Base-by-base conservation (phyloP, 331 rosid species). In the Rhamnella rubrinervis region DNA sequence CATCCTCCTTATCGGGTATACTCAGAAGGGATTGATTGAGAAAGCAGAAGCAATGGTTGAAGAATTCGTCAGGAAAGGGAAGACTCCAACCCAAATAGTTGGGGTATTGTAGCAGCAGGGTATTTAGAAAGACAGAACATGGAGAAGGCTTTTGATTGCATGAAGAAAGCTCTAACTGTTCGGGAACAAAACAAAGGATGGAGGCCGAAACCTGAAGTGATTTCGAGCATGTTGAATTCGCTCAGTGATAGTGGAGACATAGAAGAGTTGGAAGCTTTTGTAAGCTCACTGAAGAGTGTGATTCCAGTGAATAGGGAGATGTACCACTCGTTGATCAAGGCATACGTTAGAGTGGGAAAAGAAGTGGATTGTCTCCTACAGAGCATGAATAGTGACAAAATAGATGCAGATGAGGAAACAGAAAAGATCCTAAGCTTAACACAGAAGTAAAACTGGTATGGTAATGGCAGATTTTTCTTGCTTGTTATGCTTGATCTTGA, bases 31-130 rank as follows among this genome's bases (percentile, higher is more conserved):
- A 19, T 61, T 78, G 72, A 67, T 81, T 23, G 92, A 84, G 68
- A 84, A 77, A 55, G 97, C 95, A 2, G 92, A 88, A 80, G 66
- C 76, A 40, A 63, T 78, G 76, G 82, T 91, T 49, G 77, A 0
- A 26, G 76, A 70, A 63, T 71, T 84, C 60, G 70, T 81, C 2
- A 52, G 65, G 59, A 77, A 72, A 77, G 89, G 92, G 70, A 91
- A 71, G 82, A 83, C 75, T 59, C 97, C 95, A 14, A 79, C 71
- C 97, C 95, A 2, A 88, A 88, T 81, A 84, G 95, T 65, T 91
- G 97, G 97, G 59, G 80, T 39, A 91, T 91, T 57, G 63, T 88
- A 50, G 90, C 95, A 40, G 69, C 85, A 19, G 95, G 89, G 28
- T 84, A 84, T 80, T 65, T 79, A 65, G 84, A 68, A 52, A 81